Percentiles rank a stretch among this genome's conserved stretches.
Evolutionary conservation across 768 basidiomycete species (phyloP).

Genomic region (Imleria badia): DNA sequence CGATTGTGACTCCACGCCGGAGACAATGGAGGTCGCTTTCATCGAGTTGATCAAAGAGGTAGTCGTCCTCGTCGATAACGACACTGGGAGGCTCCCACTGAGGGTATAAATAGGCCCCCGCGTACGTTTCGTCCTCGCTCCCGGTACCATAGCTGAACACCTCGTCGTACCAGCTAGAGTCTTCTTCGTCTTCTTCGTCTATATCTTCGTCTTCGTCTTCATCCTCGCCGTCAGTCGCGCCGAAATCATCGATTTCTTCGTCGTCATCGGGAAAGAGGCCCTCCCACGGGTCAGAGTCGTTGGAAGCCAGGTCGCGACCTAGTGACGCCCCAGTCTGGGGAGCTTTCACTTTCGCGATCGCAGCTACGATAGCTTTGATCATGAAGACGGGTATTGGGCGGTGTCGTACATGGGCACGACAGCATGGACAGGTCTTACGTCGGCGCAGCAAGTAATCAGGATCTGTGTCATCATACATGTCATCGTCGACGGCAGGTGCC

Average conservation of each 20-base stretch:
- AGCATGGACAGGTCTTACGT: conserved; percentile 72
- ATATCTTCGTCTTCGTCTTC: conserved; percentile 26
- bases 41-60: conserved; percentile 35
- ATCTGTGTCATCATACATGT: conserved; percentile 42
- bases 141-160: conserved; percentile 36
- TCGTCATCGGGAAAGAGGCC: conserved; percentile 59
- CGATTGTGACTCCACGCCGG: conserved; percentile 57
- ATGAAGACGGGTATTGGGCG: conserved; percentile 70
- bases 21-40: conserved; percentile 43
- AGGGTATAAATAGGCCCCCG: conserved; percentile 43
- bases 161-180: conserved; percentile 31
- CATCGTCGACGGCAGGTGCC: conserved; percentile 51
- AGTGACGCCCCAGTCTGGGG: conserved; percentile 15
- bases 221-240: conserved; percentile 23
- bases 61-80: conserved; percentile 35
- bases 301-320: conserved; percentile 31
- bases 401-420: conserved; percentile 53
- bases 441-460: conserved; percentile 52
- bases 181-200: conserved; percentile 33
- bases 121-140: conserved; percentile 38
- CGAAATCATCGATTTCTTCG: conserved; percentile 41
- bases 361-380: conserved; percentile 56
- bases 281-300: conserved; percentile 64
- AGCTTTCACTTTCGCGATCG: conserved; percentile 47
- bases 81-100: conserved; percentile 60